These are phyloP conservation scores for Cyberlindnera saturnus DNA, from an alignment of 805 yeast species.

Conservation along the genomic window DNA sequence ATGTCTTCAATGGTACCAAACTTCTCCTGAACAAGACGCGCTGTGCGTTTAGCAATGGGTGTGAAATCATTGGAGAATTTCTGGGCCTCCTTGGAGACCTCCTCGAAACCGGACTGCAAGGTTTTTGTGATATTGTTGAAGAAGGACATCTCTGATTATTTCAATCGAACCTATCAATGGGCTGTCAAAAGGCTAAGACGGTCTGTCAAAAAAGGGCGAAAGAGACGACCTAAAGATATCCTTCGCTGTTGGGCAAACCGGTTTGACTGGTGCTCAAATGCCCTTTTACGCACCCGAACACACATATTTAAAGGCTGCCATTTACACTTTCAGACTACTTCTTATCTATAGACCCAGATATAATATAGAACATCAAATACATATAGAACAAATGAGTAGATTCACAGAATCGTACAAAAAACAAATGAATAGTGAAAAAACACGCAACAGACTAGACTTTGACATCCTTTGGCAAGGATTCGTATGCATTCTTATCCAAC, in stretches of 20 bases:
- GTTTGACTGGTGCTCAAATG: no score
- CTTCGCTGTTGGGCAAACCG: no score
- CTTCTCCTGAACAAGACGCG: conserved; percentile 53
- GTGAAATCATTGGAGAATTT: conserved; percentile 37
- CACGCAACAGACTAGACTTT: background rate
- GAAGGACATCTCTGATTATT: conserved; percentile 20
- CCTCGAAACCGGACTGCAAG: conserved; percentile 21
- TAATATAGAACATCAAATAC: no score
- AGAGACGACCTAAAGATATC: no score
- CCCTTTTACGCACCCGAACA: no score
- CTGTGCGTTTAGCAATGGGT: conserved; percentile 56
- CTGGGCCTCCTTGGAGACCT: conserved; percentile 32
- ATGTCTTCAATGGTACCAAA: conserved; percentile 62
- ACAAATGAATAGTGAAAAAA: background rate
- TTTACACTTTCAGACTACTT: no score
- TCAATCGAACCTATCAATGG: background rate
- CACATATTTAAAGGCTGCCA: no score
- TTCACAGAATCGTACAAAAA: no score
- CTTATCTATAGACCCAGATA: no score
- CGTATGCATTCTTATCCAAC: conserved; percentile 9
- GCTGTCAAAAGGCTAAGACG: background rate
- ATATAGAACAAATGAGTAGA: no score
- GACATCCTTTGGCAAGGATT: conserved; percentile 15
- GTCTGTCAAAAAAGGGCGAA: no score
- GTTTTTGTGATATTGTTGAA: conserved; percentile 21